A percentile compares a stretch with the other conserved stretches of the same genome.
phyloP scores from a whole-genome alignment of 2,329 filamentous ascomycete species.

The Trichophyton mentagrophytes region DNA sequence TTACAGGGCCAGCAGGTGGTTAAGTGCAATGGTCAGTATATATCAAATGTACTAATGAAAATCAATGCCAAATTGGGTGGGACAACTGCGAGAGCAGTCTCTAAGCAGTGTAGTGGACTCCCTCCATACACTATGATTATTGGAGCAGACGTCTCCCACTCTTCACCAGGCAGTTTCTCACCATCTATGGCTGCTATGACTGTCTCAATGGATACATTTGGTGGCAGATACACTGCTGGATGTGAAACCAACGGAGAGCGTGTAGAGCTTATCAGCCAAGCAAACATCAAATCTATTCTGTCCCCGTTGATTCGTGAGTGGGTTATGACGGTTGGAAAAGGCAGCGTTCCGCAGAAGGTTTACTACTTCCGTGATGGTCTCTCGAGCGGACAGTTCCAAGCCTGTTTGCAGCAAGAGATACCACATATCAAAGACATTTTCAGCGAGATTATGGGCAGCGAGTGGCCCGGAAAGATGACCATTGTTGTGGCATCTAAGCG shows the following conservation, averaged over 20 bases:
- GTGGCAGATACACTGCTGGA: slow-evolving; percentile 62
- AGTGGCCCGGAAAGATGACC: slow-evolving; percentile 54
- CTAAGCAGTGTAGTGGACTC: slow-evolving; percentile 29
- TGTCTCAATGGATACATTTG: slow-evolving; percentile 59
- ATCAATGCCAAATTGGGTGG: slow-evolving; percentile 93
- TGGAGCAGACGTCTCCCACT: slow-evolving; percentile 82
- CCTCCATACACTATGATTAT: slow-evolving; percentile 59
- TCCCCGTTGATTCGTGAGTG: slow-evolving; percentile 52
- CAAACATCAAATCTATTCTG: slow-evolving; percentile 56
- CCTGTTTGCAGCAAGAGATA: slow-evolving; percentile 71
- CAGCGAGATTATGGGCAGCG: slow-evolving; percentile 23
- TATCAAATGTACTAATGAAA: slow-evolving; percentile 92
- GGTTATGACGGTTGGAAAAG: slow-evolving; percentile 42
- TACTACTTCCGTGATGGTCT: slow-evolving; percentile 93
- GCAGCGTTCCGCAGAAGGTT: slow-evolving; percentile 55
- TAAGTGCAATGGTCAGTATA: slow-evolving; percentile 66
- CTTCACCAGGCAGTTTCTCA: slow-evolving; percentile 51
- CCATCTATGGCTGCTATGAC: slow-evolving; percentile 81
- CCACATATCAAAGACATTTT: slow-evolving; percentile 53
- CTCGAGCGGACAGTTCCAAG: slow-evolving; percentile 68
- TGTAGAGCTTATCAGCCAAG: slow-evolving; percentile 60
- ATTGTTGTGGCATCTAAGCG: slow-evolving; percentile 86
- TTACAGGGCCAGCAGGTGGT: slow-evolving; percentile 58
- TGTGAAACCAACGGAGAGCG: slow-evolving; percentile 74
- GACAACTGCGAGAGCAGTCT: slow-evolving; percentile 48